These are phyloP conservation scores for Immersiella caudata DNA, from an alignment of 495 filamentous ascomycete species.

Conservation along the genomic window DNA sequence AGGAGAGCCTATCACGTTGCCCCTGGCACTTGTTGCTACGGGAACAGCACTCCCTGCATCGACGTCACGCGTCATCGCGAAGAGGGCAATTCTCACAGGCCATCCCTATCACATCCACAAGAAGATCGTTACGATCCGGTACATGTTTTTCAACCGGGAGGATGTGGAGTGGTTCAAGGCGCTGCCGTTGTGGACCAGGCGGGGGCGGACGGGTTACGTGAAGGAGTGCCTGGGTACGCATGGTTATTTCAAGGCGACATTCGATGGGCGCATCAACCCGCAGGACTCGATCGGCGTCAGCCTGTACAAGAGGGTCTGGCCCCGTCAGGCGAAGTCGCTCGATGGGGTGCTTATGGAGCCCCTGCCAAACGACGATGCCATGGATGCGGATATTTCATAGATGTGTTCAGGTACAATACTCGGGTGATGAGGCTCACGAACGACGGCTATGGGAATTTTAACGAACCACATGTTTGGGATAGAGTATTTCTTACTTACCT, in stretches of 20 bases:
- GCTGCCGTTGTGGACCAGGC: slow-evolving; percentile 88
- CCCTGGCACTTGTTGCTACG: slow-evolving; percentile 74
- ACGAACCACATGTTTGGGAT: slow-evolving; percentile 8
- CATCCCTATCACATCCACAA: slow-evolving; percentile 99
- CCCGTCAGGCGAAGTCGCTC: slow-evolving; percentile 64
- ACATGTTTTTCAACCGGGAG: slow-evolving; percentile 98
- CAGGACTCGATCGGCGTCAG: slow-evolving; percentile 91
- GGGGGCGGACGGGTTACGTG: slow-evolving; percentile 84
- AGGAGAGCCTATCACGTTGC: slow-evolving; percentile 33
- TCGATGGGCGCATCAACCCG: slow-evolving; percentile 93
- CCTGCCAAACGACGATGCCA: slow-evolving; percentile 28
- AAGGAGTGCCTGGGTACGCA: slow-evolving; percentile 95
- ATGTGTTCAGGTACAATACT: slow-evolving; percentile 7
- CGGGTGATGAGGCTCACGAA: slow-evolving; percentile 15
- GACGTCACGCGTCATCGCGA: slow-evolving; percentile 80
- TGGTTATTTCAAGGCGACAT: slow-evolving; percentile 98
- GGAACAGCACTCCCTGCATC: slow-evolving; percentile 84
- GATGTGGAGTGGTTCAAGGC: slow-evolving; percentile 98
- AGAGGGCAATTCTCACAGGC: slow-evolving; percentile 90
- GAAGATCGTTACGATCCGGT: slow-evolving; percentile 90
- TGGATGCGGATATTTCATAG: slow-evolving; percentile 45
- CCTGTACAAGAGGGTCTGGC: slow-evolving; percentile 93
- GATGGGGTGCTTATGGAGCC: slow-evolving; percentile 38
- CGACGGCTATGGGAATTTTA: slow-evolving; percentile 21
- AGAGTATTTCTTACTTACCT: background rate